Percentiles rank a stretch among this genome's conserved stretches.
These are phyloP conservation scores for Colletotrichum musicola DNA, from an alignment of 2,329 filamentous ascomycete genomes.

Conservation along the genomic window DNA sequence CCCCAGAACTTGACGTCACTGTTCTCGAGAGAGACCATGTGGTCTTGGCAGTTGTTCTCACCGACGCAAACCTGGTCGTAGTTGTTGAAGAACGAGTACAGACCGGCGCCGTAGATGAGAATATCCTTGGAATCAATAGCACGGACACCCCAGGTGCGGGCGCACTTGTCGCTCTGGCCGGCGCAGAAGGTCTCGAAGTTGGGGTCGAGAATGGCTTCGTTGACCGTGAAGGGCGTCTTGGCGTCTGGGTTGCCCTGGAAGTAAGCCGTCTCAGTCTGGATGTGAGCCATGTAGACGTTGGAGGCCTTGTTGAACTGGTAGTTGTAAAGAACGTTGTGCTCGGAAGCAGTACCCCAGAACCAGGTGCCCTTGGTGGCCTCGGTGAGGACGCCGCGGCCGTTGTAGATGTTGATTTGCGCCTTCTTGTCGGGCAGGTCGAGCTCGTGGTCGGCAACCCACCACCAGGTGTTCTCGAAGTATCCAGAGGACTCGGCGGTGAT, in stretches of 20 bases:
- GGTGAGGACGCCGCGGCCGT: slow-evolving; percentile 84
- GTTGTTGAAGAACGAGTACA: slow-evolving; percentile 89
- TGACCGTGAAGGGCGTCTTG: slow-evolving; percentile 72
- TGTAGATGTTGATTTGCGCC: slow-evolving; percentile 85
- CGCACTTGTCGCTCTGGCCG: slow-evolving; percentile 60
- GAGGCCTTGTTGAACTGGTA: slow-evolving; percentile 85
- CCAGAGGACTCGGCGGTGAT: slow-evolving; percentile 72
- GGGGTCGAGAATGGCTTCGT: slow-evolving; percentile 72
- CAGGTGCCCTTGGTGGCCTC: slow-evolving; percentile 82
- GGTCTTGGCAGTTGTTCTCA: slow-evolving; percentile 78
- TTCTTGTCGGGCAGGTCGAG: slow-evolving; percentile 80
- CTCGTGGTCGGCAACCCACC: slow-evolving; percentile 92
- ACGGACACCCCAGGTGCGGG: slow-evolving; percentile 83
- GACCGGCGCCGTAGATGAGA: slow-evolving; percentile 77
- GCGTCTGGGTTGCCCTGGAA: slow-evolving; percentile 87
- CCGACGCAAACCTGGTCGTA: slow-evolving; percentile 78
- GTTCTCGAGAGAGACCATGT: slow-evolving; percentile 81
- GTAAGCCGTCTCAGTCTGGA: slow-evolving; percentile 92
- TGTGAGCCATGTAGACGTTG: slow-evolving; percentile 84
- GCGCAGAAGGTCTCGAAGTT: slow-evolving; percentile 73
- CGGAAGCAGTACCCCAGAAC: slow-evolving; percentile 82
- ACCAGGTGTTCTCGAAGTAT: slow-evolving; percentile 92
- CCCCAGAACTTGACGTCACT: slow-evolving; percentile 73
- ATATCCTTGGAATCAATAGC: slow-evolving; percentile 76
- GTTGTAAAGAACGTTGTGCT: slow-evolving; percentile 80